Evolutionary conservation across 2,329 filamentous ascomycete species (phyloP).

Genomic region (Parafenestella ontariensis): DNA sequence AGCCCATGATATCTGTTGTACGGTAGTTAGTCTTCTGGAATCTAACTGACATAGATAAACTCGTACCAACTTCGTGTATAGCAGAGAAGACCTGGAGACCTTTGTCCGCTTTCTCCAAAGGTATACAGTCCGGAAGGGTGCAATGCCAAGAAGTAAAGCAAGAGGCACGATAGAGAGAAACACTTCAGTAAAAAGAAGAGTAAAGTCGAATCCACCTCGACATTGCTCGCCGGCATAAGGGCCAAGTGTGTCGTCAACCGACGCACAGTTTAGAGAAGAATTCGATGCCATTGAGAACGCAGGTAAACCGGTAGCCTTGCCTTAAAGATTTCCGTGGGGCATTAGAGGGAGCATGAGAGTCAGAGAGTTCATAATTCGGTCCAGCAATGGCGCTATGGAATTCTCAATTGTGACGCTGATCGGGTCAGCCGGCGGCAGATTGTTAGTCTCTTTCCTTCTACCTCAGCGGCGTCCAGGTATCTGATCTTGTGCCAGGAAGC

Average conservation of each 20-base stretch:
- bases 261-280: conserved; percentile 22
- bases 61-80: conserved; percentile 39
- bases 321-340: conserved; percentile 22
- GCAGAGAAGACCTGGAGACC: conserved; percentile 26
- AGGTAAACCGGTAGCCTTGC: conserved; percentile 26
- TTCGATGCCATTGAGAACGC: conserved; percentile 29
- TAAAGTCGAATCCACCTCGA: conserved; percentile 50
- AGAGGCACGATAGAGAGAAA: conserved; percentile 44
- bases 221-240: conserved; percentile 39
- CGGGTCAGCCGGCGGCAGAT: conserved; percentile 31
- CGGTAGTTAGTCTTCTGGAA: not conserved
- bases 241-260: conserved; percentile 42
- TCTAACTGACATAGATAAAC: not conserved
- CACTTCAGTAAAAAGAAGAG: conserved; percentile 46
- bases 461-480: conserved; percentile 26
- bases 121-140: conserved; percentile 36
- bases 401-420: conserved; percentile 16
- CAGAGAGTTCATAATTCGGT: conserved; percentile 21
- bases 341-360: conserved; percentile 26
- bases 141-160: conserved; percentile 36
- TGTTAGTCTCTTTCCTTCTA: conserved; percentile 17
- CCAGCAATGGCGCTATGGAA: conserved; percentile 17
- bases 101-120: conserved; percentile 37
- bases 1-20: conserved; percentile 29
- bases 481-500: conserved; percentile 14